phyloP scores from a whole-genome alignment of 352 stramenopile species.

The Phytophthora tentaculata region DNA sequence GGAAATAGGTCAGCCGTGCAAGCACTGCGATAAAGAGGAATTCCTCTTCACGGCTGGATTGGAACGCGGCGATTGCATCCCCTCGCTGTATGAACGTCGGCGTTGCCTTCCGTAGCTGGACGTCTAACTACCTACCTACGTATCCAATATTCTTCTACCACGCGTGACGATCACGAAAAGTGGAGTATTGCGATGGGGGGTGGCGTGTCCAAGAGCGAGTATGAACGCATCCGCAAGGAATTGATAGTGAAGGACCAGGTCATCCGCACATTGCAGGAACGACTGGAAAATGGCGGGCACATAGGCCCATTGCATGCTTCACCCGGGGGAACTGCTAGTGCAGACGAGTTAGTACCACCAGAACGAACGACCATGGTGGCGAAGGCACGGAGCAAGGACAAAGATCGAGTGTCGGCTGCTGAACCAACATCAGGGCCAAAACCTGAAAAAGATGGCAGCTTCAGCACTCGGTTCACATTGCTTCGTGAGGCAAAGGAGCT shows the following conservation, averaged over 20 bases:
- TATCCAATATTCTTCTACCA: too few species aligned
- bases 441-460: conserved; percentile 19
- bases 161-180: too few species aligned
- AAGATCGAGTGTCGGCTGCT: conserved; percentile 15
- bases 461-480: conserved; percentile 24
- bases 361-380: conserved; percentile 6
- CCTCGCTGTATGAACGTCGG: background rate
- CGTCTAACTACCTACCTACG: background rate
- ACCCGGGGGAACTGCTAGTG: background rate
- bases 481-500: conserved; percentile 24
- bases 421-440: conserved; percentile 2
- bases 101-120: background rate
- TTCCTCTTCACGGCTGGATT: conserved; percentile 5
- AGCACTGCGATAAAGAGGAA: background rate
- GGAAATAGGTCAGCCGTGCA: conserved; percentile 13
- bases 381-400: conserved; percentile 17
- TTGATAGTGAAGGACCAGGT: conserved; percentile 74
- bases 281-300: conserved; percentile 42
- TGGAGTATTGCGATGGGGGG: conserved; percentile 58
- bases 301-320: conserved; percentile 22
- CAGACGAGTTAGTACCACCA: conserved; percentile 1
- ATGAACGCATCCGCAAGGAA: conserved; percentile 76
- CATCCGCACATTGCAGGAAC: conserved; percentile 66
- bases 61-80: conserved; percentile 2
- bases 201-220: conserved; percentile 76